A percentile compares a stretch with the other conserved stretches of the same genome.
Evolutionary conservation across 2,329 filamentous ascomycete species (phyloP).

Genomic region (Nothomitra cinnamomea): DNA sequence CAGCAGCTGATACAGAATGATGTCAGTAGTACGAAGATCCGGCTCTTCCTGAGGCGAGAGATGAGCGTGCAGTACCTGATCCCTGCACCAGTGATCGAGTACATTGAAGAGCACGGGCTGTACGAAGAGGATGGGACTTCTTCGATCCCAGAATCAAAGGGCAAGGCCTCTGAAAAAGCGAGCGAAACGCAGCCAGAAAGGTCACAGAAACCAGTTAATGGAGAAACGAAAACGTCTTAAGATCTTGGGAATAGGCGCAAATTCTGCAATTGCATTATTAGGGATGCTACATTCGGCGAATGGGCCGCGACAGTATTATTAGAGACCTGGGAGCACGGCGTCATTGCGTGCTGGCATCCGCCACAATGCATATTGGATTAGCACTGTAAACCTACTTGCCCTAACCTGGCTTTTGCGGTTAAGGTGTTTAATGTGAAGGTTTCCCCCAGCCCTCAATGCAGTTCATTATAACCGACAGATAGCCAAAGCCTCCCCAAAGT

Average conservation of each 20-base stretch:
- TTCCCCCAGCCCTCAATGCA: too few relatives aligned
- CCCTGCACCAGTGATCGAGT: slow-evolving; percentile 56
- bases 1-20: slow-evolving; percentile 79
- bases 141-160: slow-evolving; percentile 11
- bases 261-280: background rate
- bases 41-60: slow-evolving; percentile 59
- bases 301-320: background rate
- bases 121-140: slow-evolving; percentile 35
- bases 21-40: slow-evolving; percentile 67
- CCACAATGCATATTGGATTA: background rate
- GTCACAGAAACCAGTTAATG: background rate
- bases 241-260: background rate
- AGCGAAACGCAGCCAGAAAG: slow-evolving; percentile 1
- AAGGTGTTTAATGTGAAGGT: too few relatives aligned
- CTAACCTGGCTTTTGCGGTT: background rate
- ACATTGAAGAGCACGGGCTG: slow-evolving; percentile 50
- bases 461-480: too few relatives aligned
- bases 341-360: background rate
- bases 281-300: background rate
- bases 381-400: background rate
- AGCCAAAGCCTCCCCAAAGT: too few relatives aligned
- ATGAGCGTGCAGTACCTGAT: slow-evolving; percentile 69
- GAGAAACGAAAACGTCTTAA: background rate
- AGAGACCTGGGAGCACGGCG: background rate
- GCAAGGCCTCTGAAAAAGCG: slow-evolving; percentile 7